Percentiles rank a stretch among this genome's conserved stretches.
Conservation (phyloP, 768 basidiomycete species). For the Kwoniella shandongensis region DNA sequence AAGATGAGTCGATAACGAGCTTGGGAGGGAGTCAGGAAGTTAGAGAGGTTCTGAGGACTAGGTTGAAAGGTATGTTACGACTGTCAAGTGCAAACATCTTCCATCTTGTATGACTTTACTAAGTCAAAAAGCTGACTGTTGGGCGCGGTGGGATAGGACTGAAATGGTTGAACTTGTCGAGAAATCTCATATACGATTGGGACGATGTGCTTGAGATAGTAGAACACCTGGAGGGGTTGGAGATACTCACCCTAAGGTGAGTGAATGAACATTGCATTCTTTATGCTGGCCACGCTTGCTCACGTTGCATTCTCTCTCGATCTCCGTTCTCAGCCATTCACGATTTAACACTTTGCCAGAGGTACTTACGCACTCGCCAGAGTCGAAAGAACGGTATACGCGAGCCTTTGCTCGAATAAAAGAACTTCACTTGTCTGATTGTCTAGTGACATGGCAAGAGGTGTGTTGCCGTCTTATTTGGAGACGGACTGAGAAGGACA, state of each 20-base stretch:
- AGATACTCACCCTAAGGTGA: constrained; percentile 75
- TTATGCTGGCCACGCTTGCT: too few relatives aligned
- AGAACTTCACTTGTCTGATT: constrained; percentile 36
- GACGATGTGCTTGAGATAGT: constrained; percentile 65
- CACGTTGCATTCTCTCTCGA: too few relatives aligned
- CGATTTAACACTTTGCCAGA: not conserved
- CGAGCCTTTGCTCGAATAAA: constrained; percentile 13
- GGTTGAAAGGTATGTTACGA: constrained; percentile 23
- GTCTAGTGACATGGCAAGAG: constrained; percentile 38
- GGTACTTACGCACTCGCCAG: not conserved
- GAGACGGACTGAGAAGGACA: not conserved
- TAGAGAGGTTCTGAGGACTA: constrained; percentile 21
- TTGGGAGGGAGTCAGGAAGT: constrained; percentile 52
- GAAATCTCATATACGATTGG: constrained; percentile 73
- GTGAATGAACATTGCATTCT: too few relatives aligned
- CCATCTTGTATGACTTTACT: too few relatives aligned
- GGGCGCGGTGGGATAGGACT: too few relatives aligned
- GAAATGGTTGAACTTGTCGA: constrained; percentile 76
- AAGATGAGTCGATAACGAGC: constrained; percentile 62
- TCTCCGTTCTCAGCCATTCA: constrained; percentile 31
- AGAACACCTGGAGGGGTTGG: constrained; percentile 63
- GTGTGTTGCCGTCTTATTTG: constrained; percentile 22
- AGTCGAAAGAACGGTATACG: not conserved
- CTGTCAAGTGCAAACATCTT: too few relatives aligned
- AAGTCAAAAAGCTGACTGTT: too few relatives aligned